phyloP scores from a whole-genome alignment of 345 rosid species.

The Toxicodendron radicans region DNA sequence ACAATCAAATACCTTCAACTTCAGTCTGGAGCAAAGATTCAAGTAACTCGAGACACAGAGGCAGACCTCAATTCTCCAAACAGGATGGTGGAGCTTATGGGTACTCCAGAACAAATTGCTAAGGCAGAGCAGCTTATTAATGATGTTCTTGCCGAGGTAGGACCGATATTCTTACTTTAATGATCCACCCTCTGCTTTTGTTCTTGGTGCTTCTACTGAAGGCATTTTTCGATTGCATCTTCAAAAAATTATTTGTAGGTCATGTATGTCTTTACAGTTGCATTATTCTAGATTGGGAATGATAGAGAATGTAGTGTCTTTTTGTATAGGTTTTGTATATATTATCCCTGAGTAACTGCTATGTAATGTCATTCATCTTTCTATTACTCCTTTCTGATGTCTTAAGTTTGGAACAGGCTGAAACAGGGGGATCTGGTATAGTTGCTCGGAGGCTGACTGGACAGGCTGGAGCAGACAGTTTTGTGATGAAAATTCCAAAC shows the following conservation, averaged over 20 bases:
- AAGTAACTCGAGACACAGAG: conserved; percentile 92
- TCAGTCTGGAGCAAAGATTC: conserved; percentile 98
- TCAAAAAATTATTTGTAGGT: neutral
- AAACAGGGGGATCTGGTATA: conserved; percentile 83
- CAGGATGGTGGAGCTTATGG: conserved; percentile 80
- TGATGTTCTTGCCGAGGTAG: conserved; percentile 89
- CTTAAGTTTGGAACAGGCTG: conserved; percentile 60
- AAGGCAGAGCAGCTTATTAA: conserved; percentile 88
- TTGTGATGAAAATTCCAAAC: conserved; percentile 75
- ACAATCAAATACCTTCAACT: conserved; percentile 91
- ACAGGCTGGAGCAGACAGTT: conserved; percentile 74
- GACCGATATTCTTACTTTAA: neutral
- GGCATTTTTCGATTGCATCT: neutral
- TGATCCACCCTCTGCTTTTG: neutral
- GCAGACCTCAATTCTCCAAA: conserved; percentile 71
- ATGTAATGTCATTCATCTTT: neutral
- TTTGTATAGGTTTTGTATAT: neutral
- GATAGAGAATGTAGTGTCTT: neutral
- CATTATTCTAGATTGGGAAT: neutral
- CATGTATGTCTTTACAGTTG: neutral
- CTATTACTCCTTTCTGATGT: neutral
- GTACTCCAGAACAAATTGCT: conserved; percentile 79
- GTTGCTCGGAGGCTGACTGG: conserved; percentile 73
- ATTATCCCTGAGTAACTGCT: neutral
- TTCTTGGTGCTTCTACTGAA: neutral